Conservation (phyloP, 371 early-diverging fungal genomes). For the Syncephalis fuscata region DNA sequence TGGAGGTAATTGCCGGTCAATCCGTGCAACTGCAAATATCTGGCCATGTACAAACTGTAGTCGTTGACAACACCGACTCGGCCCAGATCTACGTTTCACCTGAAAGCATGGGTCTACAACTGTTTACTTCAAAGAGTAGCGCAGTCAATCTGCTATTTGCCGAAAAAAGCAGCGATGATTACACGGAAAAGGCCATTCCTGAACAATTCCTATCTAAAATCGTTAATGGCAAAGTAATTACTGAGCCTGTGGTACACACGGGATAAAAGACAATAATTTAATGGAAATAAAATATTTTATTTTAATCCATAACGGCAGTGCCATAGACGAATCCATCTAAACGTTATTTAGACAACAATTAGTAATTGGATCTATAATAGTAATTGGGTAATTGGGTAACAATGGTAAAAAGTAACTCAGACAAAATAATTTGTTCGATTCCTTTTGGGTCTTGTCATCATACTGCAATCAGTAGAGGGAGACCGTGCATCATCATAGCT, state of each 20-base stretch:
- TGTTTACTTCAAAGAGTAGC: slow-evolving; percentile 78
- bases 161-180: slow-evolving; percentile 58
- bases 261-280: no score
- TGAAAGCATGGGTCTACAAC: slow-evolving; percentile 57
- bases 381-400: no score
- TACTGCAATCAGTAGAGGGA: no score
- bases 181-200: slow-evolving; percentile 67
- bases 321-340: no score
- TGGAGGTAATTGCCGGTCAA: slow-evolving; percentile 82
- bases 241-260: slow-evolving; percentile 69
- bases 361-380: no score
- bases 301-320: no score
- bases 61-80: slow-evolving; percentile 87
- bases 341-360: no score
- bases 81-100: slow-evolving; percentile 71
- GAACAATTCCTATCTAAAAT: slow-evolving; percentile 86
- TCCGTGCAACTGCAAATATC: slow-evolving; percentile 81
- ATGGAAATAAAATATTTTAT: no score
- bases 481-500: no score
- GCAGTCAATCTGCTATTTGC: slow-evolving; percentile 64
- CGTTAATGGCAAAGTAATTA: slow-evolving; percentile 59
- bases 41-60: slow-evolving; percentile 65
- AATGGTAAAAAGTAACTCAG: no score
- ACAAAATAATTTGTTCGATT: no score
- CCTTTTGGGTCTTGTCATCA: no score